These are phyloP conservation scores for Aspergillus homomorphus DNA, from an alignment of 495 filamentous ascomycete genomes.

Conservation along the genomic window DNA sequence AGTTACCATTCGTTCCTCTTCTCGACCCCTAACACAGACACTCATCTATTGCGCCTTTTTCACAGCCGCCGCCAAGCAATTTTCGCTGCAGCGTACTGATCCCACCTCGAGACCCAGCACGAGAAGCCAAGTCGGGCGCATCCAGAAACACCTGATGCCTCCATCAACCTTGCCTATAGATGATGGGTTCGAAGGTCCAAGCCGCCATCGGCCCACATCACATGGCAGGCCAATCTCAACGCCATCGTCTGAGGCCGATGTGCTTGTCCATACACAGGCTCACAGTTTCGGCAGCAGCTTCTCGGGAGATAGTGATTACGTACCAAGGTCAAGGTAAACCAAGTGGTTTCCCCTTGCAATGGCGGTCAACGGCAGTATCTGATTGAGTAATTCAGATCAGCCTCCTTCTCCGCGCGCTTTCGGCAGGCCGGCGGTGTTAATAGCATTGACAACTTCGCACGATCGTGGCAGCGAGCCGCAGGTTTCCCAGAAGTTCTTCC, in stretches of 20 bases:
- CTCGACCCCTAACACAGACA: not conserved
- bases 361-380: not conserved
- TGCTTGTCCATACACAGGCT: too few species aligned
- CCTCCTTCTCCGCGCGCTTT: constrained; percentile 74
- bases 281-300: not conserved
- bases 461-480: constrained; percentile 90
- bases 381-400: constrained; percentile 26
- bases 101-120: not conserved
- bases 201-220: constrained; percentile 3
- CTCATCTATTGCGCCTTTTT: not conserved
- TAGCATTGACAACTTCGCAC: constrained; percentile 89
- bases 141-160: not conserved
- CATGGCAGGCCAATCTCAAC: constrained; percentile 13
- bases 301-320: not conserved
- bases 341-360: not conserved
- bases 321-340: constrained; percentile 17
- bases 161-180: constrained; percentile 1
- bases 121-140: not conserved
- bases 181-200: constrained; percentile 4
- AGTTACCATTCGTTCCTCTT: not conserved
- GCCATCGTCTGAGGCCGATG: constrained; percentile 11
- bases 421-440: constrained; percentile 87
- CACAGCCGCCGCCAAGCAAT: not conserved
- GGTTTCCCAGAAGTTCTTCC: constrained; percentile 83
- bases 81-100: not conserved